Conservation (phyloP, 257 asterid species). For the Solanum boliviense region DNA sequence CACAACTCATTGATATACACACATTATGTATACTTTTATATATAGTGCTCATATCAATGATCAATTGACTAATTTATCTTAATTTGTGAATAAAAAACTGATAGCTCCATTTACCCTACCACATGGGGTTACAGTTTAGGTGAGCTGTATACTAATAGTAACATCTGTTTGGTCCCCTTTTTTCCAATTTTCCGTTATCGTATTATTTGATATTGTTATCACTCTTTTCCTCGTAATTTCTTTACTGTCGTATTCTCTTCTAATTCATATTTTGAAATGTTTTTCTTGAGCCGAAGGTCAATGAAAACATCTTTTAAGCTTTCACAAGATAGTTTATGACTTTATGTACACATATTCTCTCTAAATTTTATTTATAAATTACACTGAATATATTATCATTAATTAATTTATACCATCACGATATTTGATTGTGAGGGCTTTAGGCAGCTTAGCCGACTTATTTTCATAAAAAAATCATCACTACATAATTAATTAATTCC, state of each 20-base stretch:
- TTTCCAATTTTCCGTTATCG: fast-evolving
- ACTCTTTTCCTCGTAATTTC: fast-evolving
- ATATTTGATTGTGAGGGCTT: not conserved
- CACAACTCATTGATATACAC: not conserved
- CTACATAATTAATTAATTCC: not conserved
- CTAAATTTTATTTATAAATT: not conserved
- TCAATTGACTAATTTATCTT: not conserved
- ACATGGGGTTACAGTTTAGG: not conserved
- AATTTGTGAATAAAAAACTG: not conserved
- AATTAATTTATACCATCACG: not conserved
- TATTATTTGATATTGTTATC: not conserved
- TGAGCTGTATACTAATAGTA: not conserved
- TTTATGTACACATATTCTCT: no score
- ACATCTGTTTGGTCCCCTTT: not conserved
- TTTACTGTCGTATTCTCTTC: not conserved
- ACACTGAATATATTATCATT: not conserved
- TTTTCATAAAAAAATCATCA: not conserved
- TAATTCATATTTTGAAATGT: no score
- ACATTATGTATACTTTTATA: not conserved
- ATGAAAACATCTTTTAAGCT: no score
- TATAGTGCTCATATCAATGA: not conserved
- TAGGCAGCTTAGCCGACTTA: not conserved
- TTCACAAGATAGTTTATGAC: no score
- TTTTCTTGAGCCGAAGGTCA: not conserved
- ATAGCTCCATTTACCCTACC: not conserved